Base-by-base conservation (phyloP, 2,329 filamentous ascomycete species). In the Colletotrichum salicis region DNA sequence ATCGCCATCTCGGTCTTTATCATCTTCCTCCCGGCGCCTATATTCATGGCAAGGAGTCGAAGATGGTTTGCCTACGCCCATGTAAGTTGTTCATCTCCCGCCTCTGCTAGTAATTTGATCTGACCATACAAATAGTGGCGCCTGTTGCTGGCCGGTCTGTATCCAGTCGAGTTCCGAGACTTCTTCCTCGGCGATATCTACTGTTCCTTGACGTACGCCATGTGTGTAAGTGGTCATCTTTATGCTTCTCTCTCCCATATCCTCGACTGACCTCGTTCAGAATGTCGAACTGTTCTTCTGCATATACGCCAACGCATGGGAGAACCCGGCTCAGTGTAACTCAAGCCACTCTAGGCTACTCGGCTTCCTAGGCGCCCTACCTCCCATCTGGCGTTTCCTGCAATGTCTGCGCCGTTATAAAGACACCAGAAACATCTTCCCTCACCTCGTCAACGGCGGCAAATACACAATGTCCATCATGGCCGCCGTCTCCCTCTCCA, bases 101-200 rank as follows among this genome's bases (percentile, higher is more conserved):
- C 22, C 6, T 1, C 24, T 63, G 37, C 10, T 1, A 33, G 13
- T 8, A 13, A 10, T 5, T 2, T 5, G 13, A 19, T 45, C 12
- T 68, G 37, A 71, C 81, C 86, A 73, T 85, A 67, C 8, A 4
- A 13, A 12, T 10, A 96, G 92, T 97, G 93, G 89, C 93, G 96
- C 72, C 86, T 98, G 22, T 84, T 97, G 64, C 88, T 96, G 60
- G 94, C 96, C 15, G 95, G 95, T 4, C 80, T 97, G 24, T 98
- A 97, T 78, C 94, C 94, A 1, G 96, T 99, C 61, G 96, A 98
- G 80, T 99, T 98, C 80, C 90, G 95, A 70, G 96, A 99, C 82
- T 98, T 99, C 83, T 98, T 98, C 82, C 88, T 98, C 0, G 96
- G 96, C 64, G 96, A 99, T 80, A 98, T 98, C 87, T 97, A 97